These are phyloP conservation scores for Kodamaea suecica DNA, from an alignment of 1,139 yeast genomes.

Conservation along the genomic window DNA sequence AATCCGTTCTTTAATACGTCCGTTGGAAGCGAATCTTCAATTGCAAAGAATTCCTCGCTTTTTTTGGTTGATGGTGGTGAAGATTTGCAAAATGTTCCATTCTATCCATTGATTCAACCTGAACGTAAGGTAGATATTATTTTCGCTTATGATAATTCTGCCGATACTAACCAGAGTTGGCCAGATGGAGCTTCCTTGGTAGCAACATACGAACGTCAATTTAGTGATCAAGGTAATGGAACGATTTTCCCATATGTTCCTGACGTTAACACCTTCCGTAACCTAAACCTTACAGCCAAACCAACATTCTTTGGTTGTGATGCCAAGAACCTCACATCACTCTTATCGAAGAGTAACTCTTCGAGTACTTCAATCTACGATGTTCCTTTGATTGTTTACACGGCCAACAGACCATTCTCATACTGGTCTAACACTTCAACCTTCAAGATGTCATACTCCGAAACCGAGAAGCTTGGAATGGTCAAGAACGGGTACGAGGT, in stretches of 20 bases:
- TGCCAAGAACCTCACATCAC: constrained; percentile 36
- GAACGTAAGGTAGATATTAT: constrained; percentile 27
- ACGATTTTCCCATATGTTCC: constrained; percentile 40
- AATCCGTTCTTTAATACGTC: constrained; percentile 21
- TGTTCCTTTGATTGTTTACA: constrained; percentile 39
- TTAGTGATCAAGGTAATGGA: constrained; percentile 21
- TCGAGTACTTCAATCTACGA: constrained; percentile 15
- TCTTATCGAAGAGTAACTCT: constrained; percentile 18
- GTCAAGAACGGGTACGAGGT: constrained; percentile 37
- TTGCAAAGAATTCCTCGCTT: constrained; percentile 19
- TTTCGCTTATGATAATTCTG: constrained; percentile 32
- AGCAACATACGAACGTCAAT: constrained; percentile 34
- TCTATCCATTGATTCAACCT: constrained; percentile 27
- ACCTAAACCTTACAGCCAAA: constrained; percentile 37
- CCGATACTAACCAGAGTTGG: constrained; percentile 26
- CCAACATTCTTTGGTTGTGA: constrained; percentile 48
- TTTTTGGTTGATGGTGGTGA: constrained; percentile 33
- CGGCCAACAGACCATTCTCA: constrained; percentile 42
- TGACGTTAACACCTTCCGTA: constrained; percentile 28
- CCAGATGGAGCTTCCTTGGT: constrained; percentile 36
- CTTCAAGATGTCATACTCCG: constrained; percentile 31
- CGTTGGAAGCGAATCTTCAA: constrained; percentile 14
- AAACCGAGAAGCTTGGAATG: constrained; percentile 36
- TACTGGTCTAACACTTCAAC: constrained; percentile 38
- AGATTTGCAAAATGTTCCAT: constrained; percentile 30